phyloP scores from a whole-genome alignment of 345 rosid species.

The Murraya paniculata region DNA sequence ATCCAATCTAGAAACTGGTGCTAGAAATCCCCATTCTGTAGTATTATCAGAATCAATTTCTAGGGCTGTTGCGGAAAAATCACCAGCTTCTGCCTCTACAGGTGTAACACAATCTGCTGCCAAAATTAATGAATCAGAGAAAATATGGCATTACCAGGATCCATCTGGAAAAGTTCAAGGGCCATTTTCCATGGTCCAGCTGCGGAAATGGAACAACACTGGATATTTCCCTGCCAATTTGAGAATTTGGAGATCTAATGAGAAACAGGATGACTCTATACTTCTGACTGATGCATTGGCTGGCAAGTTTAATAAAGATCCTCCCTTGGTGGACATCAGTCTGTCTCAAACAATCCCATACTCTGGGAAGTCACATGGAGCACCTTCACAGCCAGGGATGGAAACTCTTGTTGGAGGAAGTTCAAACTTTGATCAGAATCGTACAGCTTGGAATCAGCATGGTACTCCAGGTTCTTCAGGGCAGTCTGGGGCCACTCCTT shows the following conservation, averaged over 20 bases:
- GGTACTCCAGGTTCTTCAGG: slow-evolving; percentile 13
- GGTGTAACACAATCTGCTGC: slow-evolving; percentile 38
- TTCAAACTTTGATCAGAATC: slow-evolving; percentile 34
- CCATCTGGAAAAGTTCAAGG: slow-evolving; percentile 97
- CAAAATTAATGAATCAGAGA: slow-evolving; percentile 71
- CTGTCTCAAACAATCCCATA: slow-evolving; percentile 37
- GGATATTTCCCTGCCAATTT: slow-evolving; percentile 89
- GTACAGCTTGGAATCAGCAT: slow-evolving; percentile 23
- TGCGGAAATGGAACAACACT: slow-evolving; percentile 90
- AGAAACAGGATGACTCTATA: slow-evolving; percentile 64
- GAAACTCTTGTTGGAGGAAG: slow-evolving; percentile 26
- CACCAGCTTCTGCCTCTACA: slow-evolving; percentile 34
- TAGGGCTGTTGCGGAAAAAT: slow-evolving; percentile 40
- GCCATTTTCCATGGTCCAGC: slow-evolving; percentile 90
- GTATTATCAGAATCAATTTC: slow-evolving; percentile 42
- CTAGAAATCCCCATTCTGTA: slow-evolving; percentile 33
- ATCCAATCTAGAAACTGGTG: slow-evolving; percentile 40
- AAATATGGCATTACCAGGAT: slow-evolving; percentile 91
- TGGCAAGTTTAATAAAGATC: slow-evolving; percentile 61
- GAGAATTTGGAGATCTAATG: slow-evolving; percentile 74
- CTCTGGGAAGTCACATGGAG: slow-evolving; percentile 25
- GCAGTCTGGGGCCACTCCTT: slow-evolving; percentile 33
- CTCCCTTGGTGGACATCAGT: slow-evolving; percentile 35
- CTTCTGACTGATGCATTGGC: slow-evolving; percentile 72
- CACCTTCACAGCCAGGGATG: slow-evolving; percentile 26